Base-by-base conservation (phyloP, 2,329 filamentous ascomycete genomes). In the Emmonsiellopsis sp. region DNA sequence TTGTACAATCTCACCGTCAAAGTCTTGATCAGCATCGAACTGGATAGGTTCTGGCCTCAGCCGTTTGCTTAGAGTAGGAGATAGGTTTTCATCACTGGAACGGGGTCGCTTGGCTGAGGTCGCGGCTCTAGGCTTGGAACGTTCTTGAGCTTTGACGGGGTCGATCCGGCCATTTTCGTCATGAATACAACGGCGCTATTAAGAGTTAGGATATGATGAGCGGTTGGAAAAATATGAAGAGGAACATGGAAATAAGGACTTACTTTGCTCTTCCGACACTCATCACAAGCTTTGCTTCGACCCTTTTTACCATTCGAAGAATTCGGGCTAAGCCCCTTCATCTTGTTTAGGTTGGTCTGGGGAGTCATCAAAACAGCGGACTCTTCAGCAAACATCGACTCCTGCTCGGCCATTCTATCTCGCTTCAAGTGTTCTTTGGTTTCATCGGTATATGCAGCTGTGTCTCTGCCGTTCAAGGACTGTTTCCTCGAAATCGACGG, bases 191-290 rank as follows among this genome's bases (percentile, higher is more conserved):
- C 82, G 80, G 55, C 82, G 80, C 81, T 85, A 20, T 11, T 10
- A 26, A 26, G 30, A n/a, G 2, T 49, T 16, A 62, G 53, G 61
- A 57, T 50, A 56, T 50, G 50, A 58, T 44, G 59, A 53, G 16
- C 30, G 20, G 43, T 55, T 63, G 61, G 65, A 60, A 58, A 40
- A 48, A 52, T 32, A 51, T 51, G 47, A 38, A 20, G 42, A 42
- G 50, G 20, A 37, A 51, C 44, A 53, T 15, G 34, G 10, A 40
- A 30, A 42, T 26, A 6, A 50, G 35, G 41, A 68, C 77, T 67
- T 64, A 83, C 82, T 75, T 85, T 85, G 74, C 81, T 84, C 65
- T 83, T 84, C 45, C 82, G 78, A 67, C 82, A 85, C 60, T 84
- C 81, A 55, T 81, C 76, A 64, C 82, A 85, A 43, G 82, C 82